Percentiles rank a stretch among this genome's conserved stretches.
phyloP scores from a whole-genome alignment of 768 basidiomycete species.

The Tulasnella sp. region DNA sequence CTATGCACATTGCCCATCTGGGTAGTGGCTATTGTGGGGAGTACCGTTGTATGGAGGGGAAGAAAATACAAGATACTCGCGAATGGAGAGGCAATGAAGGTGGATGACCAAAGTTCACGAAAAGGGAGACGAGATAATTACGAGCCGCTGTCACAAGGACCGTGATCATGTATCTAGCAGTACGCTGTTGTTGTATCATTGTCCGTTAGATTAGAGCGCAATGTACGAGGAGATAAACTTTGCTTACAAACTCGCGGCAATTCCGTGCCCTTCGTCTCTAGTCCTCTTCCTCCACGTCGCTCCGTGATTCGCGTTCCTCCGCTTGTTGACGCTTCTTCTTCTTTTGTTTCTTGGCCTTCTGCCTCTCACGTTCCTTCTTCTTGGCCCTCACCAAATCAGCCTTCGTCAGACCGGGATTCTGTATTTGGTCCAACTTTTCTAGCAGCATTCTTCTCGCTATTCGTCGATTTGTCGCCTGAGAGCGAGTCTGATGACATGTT shows the following conservation, averaged over 20 bases:
- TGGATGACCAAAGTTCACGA: not conserved
- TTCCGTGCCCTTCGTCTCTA: too few relatives aligned
- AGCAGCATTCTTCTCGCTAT: constrained; percentile 71
- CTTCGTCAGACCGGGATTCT: constrained; percentile 78
- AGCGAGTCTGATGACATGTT: constrained; percentile 86
- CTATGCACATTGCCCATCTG: constrained; percentile 86
- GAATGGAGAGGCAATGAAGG: constrained; percentile 62
- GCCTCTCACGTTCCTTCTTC: constrained; percentile 74
- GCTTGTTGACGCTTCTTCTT: constrained; percentile 54
- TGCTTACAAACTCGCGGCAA: not conserved
- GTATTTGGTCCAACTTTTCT: constrained; percentile 76
- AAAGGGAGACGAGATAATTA: constrained; percentile 23
- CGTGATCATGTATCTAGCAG: not conserved
- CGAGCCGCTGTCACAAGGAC: constrained; percentile 16
- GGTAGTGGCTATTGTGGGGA: constrained; percentile 76
- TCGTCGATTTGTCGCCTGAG: constrained; percentile 75
- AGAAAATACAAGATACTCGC: constrained; percentile 68
- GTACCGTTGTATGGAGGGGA: constrained; percentile 88
- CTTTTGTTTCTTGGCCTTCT: constrained; percentile 76
- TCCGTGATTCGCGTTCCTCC: constrained; percentile 36
- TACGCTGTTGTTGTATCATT: constrained; percentile 2
- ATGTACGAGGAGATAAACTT: not conserved
- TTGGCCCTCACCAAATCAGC: constrained; percentile 68
- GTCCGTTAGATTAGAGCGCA: not conserved
- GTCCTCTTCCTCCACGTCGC: not conserved